These are phyloP conservation scores for Schizophyllum commune DNA, from an alignment of 1,284 basidiomycete species.

Conservation along the genomic window DNA sequence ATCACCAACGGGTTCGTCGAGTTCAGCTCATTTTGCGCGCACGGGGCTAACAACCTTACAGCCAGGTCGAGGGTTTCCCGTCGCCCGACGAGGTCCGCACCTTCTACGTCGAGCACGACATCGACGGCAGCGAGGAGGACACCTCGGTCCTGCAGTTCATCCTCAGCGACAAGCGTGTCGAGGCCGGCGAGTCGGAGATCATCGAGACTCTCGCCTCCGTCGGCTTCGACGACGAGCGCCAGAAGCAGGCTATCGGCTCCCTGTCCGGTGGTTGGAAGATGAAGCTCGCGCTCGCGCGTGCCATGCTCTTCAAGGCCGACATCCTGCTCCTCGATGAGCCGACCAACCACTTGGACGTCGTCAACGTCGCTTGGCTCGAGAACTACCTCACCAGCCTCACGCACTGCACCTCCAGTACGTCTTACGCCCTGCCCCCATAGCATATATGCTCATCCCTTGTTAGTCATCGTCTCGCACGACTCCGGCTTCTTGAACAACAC, in stretches of 20 bases:
- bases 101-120: slow-evolving; percentile 99
- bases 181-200: slow-evolving; percentile 61
- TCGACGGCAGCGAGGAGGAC: slow-evolving; percentile 91
- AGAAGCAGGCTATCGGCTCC: slow-evolving; percentile 79
- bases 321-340: slow-evolving; percentile 96
- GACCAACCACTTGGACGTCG: slow-evolving; percentile 96
- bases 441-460: slow-evolving; percentile 6
- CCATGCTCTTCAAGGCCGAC: slow-evolving; percentile 98
- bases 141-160: slow-evolving; percentile 91
- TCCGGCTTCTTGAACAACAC: slow-evolving; percentile 98
- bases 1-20: slow-evolving; percentile 70
- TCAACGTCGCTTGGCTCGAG: slow-evolving; percentile 97
- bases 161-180: slow-evolving; percentile 76
- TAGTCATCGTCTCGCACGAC: slow-evolving; percentile 97
- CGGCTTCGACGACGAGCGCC: slow-evolving; percentile 86
- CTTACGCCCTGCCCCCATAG: slow-evolving; percentile 14
- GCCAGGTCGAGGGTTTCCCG: slow-evolving; percentile 97
- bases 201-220: slow-evolving; percentile 81
- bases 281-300: slow-evolving; percentile 98
- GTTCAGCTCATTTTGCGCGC: slow-evolving; percentile 1
- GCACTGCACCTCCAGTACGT: slow-evolving; percentile 86
- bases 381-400: slow-evolving; percentile 87
- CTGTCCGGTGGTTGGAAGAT: slow-evolving; percentile 99
- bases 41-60: slow-evolving; percentile 13
- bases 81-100: slow-evolving; percentile 93